These are phyloP conservation scores for Plantago elongata DNA, from an alignment of 257 asterid genomes.

Conservation along the genomic window DNA sequence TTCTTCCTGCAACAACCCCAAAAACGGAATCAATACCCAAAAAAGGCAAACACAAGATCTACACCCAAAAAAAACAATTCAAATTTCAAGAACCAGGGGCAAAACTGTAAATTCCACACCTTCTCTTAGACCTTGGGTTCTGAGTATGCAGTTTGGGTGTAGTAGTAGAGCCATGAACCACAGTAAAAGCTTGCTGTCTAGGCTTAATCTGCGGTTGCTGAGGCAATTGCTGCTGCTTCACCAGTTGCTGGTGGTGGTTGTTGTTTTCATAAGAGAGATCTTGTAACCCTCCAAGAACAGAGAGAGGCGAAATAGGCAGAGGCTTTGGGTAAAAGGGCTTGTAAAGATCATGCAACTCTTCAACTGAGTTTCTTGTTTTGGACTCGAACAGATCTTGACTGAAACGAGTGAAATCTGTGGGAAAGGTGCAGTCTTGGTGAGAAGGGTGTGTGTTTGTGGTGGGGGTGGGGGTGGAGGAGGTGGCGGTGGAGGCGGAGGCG, in stretches of 20 bases:
- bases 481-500: slow-evolving; percentile 32
- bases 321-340: slow-evolving; percentile 46
- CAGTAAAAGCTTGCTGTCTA: slow-evolving; percentile 33
- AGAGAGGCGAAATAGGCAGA: slow-evolving; percentile 50
- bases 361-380: slow-evolving; percentile 24
- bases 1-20: slow-evolving; percentile 49
- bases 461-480: slow-evolving; percentile 27
- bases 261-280: slow-evolving; percentile 46
- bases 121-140: slow-evolving; percentile 64
- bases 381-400: slow-evolving; percentile 45
- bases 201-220: slow-evolving; percentile 24
- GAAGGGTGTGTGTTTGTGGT: neutral
- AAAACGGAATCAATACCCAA: slow-evolving; percentile 4
- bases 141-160: slow-evolving; percentile 33
- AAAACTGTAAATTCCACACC: slow-evolving; percentile 34
- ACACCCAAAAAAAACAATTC: neutral
- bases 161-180: slow-evolving; percentile 17
- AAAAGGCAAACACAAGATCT: slow-evolving; percentile 12
- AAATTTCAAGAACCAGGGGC: neutral
- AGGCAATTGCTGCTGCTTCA: slow-evolving; percentile 13
- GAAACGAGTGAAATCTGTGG: slow-evolving; percentile 4
- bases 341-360: slow-evolving; percentile 57
- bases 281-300: slow-evolving; percentile 55
- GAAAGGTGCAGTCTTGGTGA: slow-evolving; percentile 31
- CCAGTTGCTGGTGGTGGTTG: slow-evolving; percentile 7